A percentile compares a stretch with the other conserved stretches of the same genome.
These are phyloP conservation scores for Hortiboletus flavorubellus DNA, from an alignment of 768 basidiomycete genomes.

Conservation along the genomic window DNA sequence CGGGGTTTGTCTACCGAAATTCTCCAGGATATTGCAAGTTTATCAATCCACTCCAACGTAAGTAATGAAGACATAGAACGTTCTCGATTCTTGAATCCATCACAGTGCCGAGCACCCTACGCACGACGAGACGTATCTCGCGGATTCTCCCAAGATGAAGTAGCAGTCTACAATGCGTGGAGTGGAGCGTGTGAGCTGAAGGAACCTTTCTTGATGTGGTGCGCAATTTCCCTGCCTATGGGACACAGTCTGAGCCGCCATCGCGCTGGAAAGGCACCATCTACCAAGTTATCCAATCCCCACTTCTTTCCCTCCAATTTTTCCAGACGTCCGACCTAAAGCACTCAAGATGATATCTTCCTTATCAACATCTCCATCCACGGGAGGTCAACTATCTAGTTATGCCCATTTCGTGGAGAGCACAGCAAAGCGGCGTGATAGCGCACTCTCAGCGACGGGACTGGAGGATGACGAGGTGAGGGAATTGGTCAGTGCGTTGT, in stretches of 20 bases:
- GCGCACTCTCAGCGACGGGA: constrained; percentile 34
- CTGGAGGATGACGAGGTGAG: constrained; percentile 54
- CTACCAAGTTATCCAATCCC: constrained; percentile 55
- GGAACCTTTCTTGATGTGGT: constrained; percentile 39
- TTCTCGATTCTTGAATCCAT: not conserved
- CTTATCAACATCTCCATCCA: constrained; percentile 40
- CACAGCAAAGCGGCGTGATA: constrained; percentile 39
- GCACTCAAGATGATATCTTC: constrained; percentile 40
- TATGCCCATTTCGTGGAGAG: constrained; percentile 53
- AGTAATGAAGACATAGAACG: not conserved
- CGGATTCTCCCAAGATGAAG: constrained; percentile 45
- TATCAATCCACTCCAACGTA: constrained; percentile 37
- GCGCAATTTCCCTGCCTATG: constrained; percentile 8
- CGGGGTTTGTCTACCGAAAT: constrained; percentile 26
- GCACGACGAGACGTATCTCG: constrained; percentile 55
- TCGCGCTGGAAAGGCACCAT: constrained; percentile 38
- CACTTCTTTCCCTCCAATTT: constrained; percentile 54
- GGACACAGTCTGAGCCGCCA: constrained; percentile 3
- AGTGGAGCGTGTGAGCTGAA: constrained; percentile 26
- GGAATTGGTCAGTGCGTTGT: constrained; percentile 55
- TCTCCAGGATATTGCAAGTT: constrained; percentile 35
- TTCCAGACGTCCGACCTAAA: constrained; percentile 22
- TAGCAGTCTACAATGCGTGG: constrained; percentile 41
- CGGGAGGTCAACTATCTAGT: constrained; percentile 40
- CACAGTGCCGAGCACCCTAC: constrained; percentile 29